These are phyloP conservation scores for Teratosphaeria zuluensis DNA, from an alignment of 2,329 filamentous ascomycete genomes.

Conservation along the genomic window DNA sequence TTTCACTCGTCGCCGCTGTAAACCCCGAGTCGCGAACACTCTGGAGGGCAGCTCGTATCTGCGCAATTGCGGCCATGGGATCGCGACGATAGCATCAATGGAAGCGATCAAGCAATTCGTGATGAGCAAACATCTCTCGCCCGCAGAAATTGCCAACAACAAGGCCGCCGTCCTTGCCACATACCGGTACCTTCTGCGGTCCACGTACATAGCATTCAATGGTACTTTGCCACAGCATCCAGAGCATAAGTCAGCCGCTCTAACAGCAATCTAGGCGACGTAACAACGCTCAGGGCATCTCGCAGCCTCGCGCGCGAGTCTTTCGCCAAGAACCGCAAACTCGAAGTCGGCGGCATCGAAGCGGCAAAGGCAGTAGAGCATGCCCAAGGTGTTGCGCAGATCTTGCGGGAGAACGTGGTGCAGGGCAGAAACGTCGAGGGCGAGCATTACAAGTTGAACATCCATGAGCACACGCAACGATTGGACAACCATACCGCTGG, in stretches of 20 bases:
- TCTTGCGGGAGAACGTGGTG: conserved; percentile 76
- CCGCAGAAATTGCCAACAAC: conserved; percentile 18
- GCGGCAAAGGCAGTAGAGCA: conserved; percentile 59
- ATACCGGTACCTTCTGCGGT: conserved; percentile 73
- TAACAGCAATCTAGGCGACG: conserved; percentile 51
- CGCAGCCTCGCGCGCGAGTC: conserved; percentile 59
- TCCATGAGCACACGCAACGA: conserved; percentile 83
- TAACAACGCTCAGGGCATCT: conserved; percentile 58
- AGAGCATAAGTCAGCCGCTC: neutral
- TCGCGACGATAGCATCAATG: neutral
- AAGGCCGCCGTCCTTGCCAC: conserved; percentile 57
- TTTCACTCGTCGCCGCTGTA: neutral
- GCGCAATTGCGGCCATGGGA: neutral
- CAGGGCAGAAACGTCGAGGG: conserved; percentile 49
- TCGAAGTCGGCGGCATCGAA: conserved; percentile 50
- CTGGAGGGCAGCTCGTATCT: neutral
- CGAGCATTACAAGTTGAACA: conserved; percentile 55
- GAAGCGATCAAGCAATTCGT: conserved; percentile 6
- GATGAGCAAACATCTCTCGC: conserved; percentile 9
- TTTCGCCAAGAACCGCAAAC: conserved; percentile 59
- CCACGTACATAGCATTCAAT: conserved; percentile 71
- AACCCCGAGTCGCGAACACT: neutral
- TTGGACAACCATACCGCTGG: conserved; percentile 91
- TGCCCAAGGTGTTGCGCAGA: conserved; percentile 70
- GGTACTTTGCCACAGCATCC: neutral